A percentile compares a stretch with the other conserved stretches of the same genome.
These are phyloP conservation scores for Moricandia moricandioides DNA, from an alignment of 345 rosid species.

Conservation along the genomic window DNA sequence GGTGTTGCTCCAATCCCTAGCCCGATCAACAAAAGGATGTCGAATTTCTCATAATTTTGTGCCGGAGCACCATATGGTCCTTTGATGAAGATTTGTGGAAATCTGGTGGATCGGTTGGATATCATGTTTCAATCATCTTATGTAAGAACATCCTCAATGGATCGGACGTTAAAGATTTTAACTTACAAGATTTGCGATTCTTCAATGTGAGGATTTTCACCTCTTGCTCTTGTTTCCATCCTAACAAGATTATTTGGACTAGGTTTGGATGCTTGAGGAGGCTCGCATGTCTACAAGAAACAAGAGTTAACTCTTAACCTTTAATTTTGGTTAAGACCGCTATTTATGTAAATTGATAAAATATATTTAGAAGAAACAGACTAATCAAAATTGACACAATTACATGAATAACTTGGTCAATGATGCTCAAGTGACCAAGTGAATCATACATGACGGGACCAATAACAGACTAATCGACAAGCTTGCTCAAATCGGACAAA, in stretches of 20 bases:
- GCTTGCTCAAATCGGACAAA: neutral
- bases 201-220: conserved; percentile 36
- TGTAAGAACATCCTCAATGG: neutral
- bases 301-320: neutral
- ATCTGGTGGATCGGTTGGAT: conserved; percentile 37
- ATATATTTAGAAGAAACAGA: neutral
- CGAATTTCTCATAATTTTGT: conserved; percentile 68
- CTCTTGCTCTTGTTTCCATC: conserved; percentile 59
- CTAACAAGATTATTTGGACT: conserved; percentile 50
- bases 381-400: neutral
- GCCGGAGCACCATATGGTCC: conserved; percentile 98
- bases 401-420: neutral
- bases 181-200: conserved; percentile 53
- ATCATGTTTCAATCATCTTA: neutral
- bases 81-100: conserved; percentile 67
- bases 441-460: neutral
- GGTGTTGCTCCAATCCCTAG: conserved; percentile 98
- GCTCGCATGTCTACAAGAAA: conserved; percentile 61
- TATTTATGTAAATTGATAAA: neutral
- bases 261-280: conserved; percentile 39
- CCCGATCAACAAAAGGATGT: conserved; percentile 76
- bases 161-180: neutral
- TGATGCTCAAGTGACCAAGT: neutral
- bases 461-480: neutral
- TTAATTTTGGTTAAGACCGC: neutral